Evolutionary conservation across 78 protist genomes (phyloP), one percentile per base, ranked within the genome.

Genomic region (Dictyostelium firmibasis): DNA sequence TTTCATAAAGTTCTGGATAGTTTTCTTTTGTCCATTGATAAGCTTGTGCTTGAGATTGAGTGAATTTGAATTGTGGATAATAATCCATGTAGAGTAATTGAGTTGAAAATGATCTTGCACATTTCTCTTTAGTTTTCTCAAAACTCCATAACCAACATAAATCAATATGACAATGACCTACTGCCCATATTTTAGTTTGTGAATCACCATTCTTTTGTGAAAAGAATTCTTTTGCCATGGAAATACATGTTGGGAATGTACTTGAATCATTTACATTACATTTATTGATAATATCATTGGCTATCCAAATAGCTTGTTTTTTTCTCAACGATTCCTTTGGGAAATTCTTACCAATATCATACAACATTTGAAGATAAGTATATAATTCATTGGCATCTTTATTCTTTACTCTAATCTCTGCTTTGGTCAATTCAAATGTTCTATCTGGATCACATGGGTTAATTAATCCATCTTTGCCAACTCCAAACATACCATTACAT

Each of bases 141-240:
- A 86, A 86, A 3, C 91, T 92, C 98, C 98, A 97, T 70, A 97
- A 35, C 98, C 98, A 97, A 11, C 97, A 97, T 2, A 72, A n/a
- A 93, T 94, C 97, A 27, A 97, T 94, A 69, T 97, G 98, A 33
- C 98, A 97, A 62, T 85, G 91, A 0, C 98, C 98, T 0, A 85
- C 74, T 1, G 96, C 96, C 9, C 57, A 25, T 0, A 97, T 67
- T 3, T 2, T 27, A 67, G 81, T 91, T 69, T 84, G 85, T 20
- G 69, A 29, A 13, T 84, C 85, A 0, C 92, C 82, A 64, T 94
- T 91, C 6, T 62, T 44, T 4, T 64, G 62, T 25, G 67, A 6
- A 64, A 96, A 84, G 27, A 92, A 93, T 20, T 92, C 69, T 35
- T 69, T 74, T 0, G 95, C 88, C 0, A 81, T 0, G 8, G 33